A percentile compares a stretch with the other conserved stretches of the same genome.
phyloP scores from a whole-genome alignment of 345 rosid species.

The Hirschfeldia incana region DNA sequence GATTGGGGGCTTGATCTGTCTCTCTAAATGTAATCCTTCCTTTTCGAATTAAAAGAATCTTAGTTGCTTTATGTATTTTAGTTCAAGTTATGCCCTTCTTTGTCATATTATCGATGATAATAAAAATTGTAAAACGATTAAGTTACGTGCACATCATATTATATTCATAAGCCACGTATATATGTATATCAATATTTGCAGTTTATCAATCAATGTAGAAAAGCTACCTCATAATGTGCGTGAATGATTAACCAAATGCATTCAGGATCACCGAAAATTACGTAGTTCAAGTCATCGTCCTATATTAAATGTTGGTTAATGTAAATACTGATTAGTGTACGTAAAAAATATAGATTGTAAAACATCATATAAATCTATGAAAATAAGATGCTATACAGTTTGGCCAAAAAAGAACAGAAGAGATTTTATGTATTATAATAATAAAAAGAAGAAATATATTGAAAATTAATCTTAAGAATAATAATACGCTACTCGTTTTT shows the following conservation, averaged over 20 bases:
- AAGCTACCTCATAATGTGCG: background rate
- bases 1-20: background rate
- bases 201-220: background rate
- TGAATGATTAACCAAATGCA: background rate
- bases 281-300: background rate
- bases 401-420: background rate
- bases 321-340: background rate
- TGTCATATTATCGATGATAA: background rate
- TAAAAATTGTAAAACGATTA: background rate
- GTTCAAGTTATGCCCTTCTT: background rate
- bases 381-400: background rate
- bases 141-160: background rate
- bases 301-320: background rate
- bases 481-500: background rate
- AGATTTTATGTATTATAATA: background rate
- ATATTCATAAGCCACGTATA: background rate
- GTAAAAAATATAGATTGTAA: background rate
- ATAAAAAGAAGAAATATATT: background rate
- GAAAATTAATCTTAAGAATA: background rate
- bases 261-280: background rate
- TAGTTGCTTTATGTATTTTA: background rate
- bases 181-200: background rate
- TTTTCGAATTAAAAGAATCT: background rate
- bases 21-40: background rate
- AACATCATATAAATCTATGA: background rate